Evolutionary conservation across 129 eudicot genomes (phyloP), one percentile per base, ranked within the genome.

Genomic region (Saposhnikovia divaricata): DNA sequence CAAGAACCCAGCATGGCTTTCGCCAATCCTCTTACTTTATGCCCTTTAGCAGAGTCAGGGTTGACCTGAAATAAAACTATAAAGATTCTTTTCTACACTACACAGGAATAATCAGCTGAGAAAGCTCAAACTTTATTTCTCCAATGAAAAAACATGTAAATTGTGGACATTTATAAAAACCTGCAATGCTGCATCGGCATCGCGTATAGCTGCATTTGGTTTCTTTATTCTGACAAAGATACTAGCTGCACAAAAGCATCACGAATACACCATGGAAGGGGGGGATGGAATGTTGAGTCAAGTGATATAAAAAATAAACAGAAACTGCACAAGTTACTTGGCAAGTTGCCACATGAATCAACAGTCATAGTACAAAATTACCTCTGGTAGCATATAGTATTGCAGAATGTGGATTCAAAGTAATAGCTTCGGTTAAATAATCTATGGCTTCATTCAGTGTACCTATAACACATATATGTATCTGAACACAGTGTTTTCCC

Each of bases 151-250:
- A 59, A 71, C 28, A 38, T 48, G 23, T 14, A 14, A 44, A 69
- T 45, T n/a, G 63, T 47, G 72, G 53, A 23, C 34, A 61, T 57
- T 65, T 15, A 34, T 70, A 76, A 76, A 81, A 78, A 92, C 98
- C 97, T 94, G 74, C 81, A 94, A 85, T 78, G 98, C 96, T 77
- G 97, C 93, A 87, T 86, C 85, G 82, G 97, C 98, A 89, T 94
- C 98, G 42, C 91, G 87, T 77, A 91, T 92, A 15, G 98, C 97
- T 80, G 97, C 98, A 89, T 94, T 94, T 43, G 97, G 98, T 78
- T 94, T 94, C 82, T 74, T 86, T 81, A 90, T 83, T 86, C 85
- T 86, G 70, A 89, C 76, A 82, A 55, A 92, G 53, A 89, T 89
- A 90, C 83, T 86, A 81, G 92, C 98, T 91, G 96, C 78, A 87